These are phyloP conservation scores for Hypoxylon sp. DNA, from an alignment of 2,329 filamentous ascomycete genomes.

Conservation along the genomic window DNA sequence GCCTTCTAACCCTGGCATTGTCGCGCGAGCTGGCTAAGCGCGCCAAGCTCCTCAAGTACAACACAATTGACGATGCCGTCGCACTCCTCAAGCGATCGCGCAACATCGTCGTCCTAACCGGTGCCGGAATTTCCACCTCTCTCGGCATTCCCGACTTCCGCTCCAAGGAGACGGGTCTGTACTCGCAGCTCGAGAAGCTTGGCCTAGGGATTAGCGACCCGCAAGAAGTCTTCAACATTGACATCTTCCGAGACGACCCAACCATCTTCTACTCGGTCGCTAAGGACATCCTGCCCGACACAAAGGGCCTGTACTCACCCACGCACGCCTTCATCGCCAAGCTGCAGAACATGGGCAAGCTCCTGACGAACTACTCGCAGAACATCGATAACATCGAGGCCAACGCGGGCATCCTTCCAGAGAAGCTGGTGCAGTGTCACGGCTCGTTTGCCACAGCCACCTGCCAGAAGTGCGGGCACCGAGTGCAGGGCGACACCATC, in stretches of 20 bases:
- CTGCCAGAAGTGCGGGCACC: constrained; percentile 84
- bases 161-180: constrained; percentile 92
- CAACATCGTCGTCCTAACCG: constrained; percentile 94
- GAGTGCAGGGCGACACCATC: constrained; percentile 82
- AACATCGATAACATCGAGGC: constrained; percentile 98
- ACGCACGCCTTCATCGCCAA: constrained; percentile 95
- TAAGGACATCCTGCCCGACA: constrained; percentile 86
- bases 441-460: constrained; percentile 94
- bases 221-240: constrained; percentile 95
- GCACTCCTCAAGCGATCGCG: constrained; percentile 78
- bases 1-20: constrained; percentile 82
- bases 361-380: constrained; percentile 97
- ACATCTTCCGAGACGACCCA: constrained; percentile 88
- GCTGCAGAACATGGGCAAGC: constrained; percentile 87
- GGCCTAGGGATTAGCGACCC: constrained; percentile 81
- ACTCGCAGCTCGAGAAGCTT: constrained; percentile 84
- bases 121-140: constrained; percentile 96
- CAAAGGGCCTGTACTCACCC: constrained; percentile 81
- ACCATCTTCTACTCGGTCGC: constrained; percentile 92
- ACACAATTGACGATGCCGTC: constrained; percentile 90
- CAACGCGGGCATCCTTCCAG: constrained; percentile 83
- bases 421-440: constrained; percentile 95
- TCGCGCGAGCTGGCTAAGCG: constrained; percentile 86
- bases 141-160: constrained; percentile 98
- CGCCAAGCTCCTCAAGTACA: constrained; percentile 83